phyloP scores from a whole-genome alignment of 2,329 filamentous ascomycete genomes.

The Claviceps africana region DNA sequence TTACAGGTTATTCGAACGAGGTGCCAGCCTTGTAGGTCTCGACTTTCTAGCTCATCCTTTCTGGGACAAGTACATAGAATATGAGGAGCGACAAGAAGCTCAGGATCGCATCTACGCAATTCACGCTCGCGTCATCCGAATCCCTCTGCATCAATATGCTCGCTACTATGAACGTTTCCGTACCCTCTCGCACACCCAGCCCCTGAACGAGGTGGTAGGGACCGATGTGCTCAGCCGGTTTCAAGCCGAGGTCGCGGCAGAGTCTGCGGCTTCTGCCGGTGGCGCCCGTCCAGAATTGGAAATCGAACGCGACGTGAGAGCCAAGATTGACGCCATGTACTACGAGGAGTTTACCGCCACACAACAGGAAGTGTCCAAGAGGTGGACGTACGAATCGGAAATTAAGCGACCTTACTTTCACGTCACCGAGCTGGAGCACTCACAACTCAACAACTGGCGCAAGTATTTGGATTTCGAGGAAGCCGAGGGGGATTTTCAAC shows the following conservation, averaged over 20 bases:
- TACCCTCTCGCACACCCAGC: slow-evolving; percentile 56
- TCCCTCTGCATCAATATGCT: slow-evolving; percentile 91
- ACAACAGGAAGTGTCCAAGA: slow-evolving; percentile 76
- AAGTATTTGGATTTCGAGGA: slow-evolving; percentile 97
- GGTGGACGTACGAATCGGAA: slow-evolving; percentile 89
- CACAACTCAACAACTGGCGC: slow-evolving; percentile 78
- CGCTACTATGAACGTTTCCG: slow-evolving; percentile 89
- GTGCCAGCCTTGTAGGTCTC: slow-evolving; percentile 67
- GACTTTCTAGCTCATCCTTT: slow-evolving; percentile 93
- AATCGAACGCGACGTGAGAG: slow-evolving; percentile 67
- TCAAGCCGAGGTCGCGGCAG: slow-evolving; percentile 56
- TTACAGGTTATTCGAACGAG: slow-evolving; percentile 82
- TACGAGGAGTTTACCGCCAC: slow-evolving; percentile 69
- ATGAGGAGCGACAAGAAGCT: slow-evolving; percentile 79
- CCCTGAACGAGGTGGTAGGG: slow-evolving; percentile 58
- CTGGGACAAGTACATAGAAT: slow-evolving; percentile 98
- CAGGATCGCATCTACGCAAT: slow-evolving; percentile 77
- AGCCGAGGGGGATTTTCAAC: slow-evolving; percentile 58
- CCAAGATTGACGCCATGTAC: slow-evolving; percentile 66
- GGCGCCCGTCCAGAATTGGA: slow-evolving; percentile 56
- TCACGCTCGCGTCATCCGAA: slow-evolving; percentile 66
- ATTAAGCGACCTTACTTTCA: slow-evolving; percentile 96
- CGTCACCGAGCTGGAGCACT: slow-evolving; percentile 78
- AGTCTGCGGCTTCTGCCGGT: slow-evolving; percentile 38
- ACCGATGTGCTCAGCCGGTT: slow-evolving; percentile 54